Evolutionary conservation across 2,329 filamentous ascomycete genomes (phyloP), one percentile per base, ranked within the genome.

Genomic region (Phoma sp.): DNA sequence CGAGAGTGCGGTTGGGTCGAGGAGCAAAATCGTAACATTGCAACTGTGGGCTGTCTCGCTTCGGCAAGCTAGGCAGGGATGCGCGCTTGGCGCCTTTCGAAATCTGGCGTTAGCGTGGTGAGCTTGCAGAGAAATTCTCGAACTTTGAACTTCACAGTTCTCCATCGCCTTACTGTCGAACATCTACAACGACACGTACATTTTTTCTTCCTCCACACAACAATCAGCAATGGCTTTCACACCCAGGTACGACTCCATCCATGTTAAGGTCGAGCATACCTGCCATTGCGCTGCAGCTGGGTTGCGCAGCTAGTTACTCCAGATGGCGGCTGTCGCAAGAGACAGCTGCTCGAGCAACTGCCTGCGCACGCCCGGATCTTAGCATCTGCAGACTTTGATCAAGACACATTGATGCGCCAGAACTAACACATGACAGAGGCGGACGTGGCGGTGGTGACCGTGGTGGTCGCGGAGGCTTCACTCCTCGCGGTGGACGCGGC

Each of bases 371-470:
- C 53, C 38, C 38, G 32, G 21, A 8, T 10, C 35, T 32, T 38
- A 43, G 54, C 48, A 33, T 40, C 12, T 51, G 54, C 54, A 57
- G 43, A 47, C 29, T 44, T 43, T 51, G 48, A 47, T 47, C 54
- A 48, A 39, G 12, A 31, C 13, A 22, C 38, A 36, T 15, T 21
- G 0, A 6, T 43, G 32, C 45, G 24, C 39, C 22, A 41, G 10
- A 19, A 53, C 59, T 64, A 54, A 60, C 51, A 37, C 21, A 39
- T 39, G 24, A 29, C 53, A 69, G 71, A 62, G 69, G 74, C 53
- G 78, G 78, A 73, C 78, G 65, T 53, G 68, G 68, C 41, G 63
- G 61, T 36, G 58, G 50, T 47, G 58, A 58, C 45, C 57, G 61
- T 56, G 60, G 63, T 43, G 63, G 65, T 32, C 54, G 54, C 29